These are phyloP conservation scores for Lathyrus sativus DNA, from an alignment of 306 rosid species.

Conservation along the genomic window DNA sequence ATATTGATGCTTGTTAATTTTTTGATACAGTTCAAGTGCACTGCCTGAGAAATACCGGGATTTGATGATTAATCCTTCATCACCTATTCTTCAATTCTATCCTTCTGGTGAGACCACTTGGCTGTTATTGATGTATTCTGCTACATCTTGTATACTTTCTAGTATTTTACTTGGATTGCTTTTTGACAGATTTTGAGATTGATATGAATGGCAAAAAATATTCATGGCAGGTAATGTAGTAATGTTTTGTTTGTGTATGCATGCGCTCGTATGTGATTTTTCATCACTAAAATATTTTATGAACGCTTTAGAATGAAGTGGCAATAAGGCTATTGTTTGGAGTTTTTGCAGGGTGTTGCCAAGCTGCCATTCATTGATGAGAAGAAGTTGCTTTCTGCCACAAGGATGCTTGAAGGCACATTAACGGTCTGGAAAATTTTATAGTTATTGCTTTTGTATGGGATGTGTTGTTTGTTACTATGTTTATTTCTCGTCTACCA, in stretches of 20 bases:
- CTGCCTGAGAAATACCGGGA: conserved; percentile 81
- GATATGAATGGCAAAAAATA: conserved; percentile 98
- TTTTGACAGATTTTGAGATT: conserved; percentile 81
- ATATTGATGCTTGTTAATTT: conserved; percentile 37
- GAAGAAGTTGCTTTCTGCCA: conserved; percentile 72
- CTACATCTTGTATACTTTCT: conserved; percentile 30
- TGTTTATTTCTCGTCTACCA: conserved; percentile 1
- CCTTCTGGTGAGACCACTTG: conserved; percentile 71
- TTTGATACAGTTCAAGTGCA: conserved; percentile 77
- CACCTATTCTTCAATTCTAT: conserved; percentile 75
- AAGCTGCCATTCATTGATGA: conserved; percentile 96
- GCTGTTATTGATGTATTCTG: conserved; percentile 24
- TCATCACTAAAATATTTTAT: conserved; percentile 2
- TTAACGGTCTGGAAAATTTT: conserved; percentile 67
- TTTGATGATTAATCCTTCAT: conserved; percentile 81
- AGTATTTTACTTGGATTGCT: conserved; percentile 23
- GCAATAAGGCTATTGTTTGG: conserved; percentile 36
- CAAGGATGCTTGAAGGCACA: conserved; percentile 81
- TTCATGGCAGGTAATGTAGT: conserved; percentile 81
- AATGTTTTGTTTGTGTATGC: background rate
- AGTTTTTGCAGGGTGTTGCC: conserved; percentile 73
- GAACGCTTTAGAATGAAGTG: conserved; percentile 29
- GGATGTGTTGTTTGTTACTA: conserved; percentile 9
- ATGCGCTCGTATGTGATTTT: background rate
- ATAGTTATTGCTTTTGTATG: background rate